Evolutionary conservation across 2,329 filamentous ascomycete genomes (phyloP).

Genomic region (Exophiala lecanii-corni): DNA sequence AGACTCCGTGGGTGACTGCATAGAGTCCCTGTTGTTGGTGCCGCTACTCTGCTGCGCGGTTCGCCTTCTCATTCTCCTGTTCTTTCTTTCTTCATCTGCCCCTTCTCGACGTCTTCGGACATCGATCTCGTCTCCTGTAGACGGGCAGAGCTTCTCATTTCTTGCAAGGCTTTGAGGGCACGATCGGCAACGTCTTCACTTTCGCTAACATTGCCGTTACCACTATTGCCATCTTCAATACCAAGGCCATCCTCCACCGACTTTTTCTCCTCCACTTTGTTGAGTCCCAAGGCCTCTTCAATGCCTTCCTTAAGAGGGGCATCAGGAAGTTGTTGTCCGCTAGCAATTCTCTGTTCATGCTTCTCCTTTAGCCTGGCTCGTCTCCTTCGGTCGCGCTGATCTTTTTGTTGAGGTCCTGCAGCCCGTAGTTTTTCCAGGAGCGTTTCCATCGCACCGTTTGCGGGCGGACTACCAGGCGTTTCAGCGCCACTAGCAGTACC

Average conservation of each 20-base stretch:
- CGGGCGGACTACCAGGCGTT: conserved; percentile 53
- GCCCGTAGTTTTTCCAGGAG: conserved; percentile 91
- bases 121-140: conserved; percentile 46
- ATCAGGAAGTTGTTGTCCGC: conserved; percentile 83
- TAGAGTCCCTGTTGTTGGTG: conserved; percentile 25
- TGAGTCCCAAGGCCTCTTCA: conserved; percentile 42
- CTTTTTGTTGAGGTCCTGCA: conserved; percentile 81
- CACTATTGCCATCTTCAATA: conserved; percentile 27
- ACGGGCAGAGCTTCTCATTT: conserved; percentile 60
- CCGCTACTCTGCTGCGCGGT: conserved; percentile 45
- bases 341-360: conserved; percentile 84
- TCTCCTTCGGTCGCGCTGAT: conserved; percentile 82
- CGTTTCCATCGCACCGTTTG: conserved; percentile 91
- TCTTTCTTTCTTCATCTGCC: conserved; percentile 71
- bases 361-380: conserved; percentile 84
- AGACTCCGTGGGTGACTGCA: conserved; percentile 18
- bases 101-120: conserved; percentile 66
- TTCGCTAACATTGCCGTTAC: conserved; percentile 39
- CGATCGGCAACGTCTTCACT: conserved; percentile 76
- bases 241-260: conserved; percentile 20
- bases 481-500: conserved; percentile 29
- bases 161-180: conserved; percentile 77
- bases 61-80: conserved; percentile 62
- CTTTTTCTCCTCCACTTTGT: conserved; percentile 24
- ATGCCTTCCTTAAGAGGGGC: conserved; percentile 52